phyloP scores from a whole-genome alignment of 169 alveolate species.

The Cryptosporidium meleagridis region DNA sequence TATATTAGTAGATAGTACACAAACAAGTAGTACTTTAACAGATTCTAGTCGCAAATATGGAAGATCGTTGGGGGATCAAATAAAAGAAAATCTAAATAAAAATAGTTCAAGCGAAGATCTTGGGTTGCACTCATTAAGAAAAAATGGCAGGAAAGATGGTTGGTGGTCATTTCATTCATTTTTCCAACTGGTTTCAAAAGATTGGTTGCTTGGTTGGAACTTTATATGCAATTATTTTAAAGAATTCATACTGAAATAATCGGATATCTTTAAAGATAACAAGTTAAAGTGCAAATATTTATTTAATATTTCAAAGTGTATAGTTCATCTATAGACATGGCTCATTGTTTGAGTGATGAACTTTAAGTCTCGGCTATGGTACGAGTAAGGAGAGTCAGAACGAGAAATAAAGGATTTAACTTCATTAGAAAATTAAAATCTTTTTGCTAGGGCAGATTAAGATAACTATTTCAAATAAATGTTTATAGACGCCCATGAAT shows the following conservation, averaged over 20 bases:
- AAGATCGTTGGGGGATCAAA: not conserved
- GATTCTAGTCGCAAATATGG: no score
- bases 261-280: not conserved
- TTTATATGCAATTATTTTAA: not conserved
- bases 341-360: not conserved
- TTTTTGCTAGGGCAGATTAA: not conserved
- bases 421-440: not conserved
- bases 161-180: not conserved
- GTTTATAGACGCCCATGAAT: not conserved
- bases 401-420: no score
- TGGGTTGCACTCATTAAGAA: not conserved
- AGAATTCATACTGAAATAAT: conserved; percentile 4
- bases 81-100: not conserved
- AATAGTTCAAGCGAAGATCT: not conserved
- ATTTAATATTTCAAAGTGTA: no score
- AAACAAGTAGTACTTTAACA: no score
- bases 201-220: conserved; percentile 23
- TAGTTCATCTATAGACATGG: not conserved
- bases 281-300: not conserved
- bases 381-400: no score
- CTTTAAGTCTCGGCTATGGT: no score
- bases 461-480: no score
- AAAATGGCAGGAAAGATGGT: not conserved
- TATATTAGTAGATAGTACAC: not conserved
- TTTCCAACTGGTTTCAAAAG: not conserved